Evolutionary conservation across 2,329 filamentous ascomycete species (phyloP), one percentile per base, ranked within the genome.

Genomic region (Aspergillus melleus): DNA sequence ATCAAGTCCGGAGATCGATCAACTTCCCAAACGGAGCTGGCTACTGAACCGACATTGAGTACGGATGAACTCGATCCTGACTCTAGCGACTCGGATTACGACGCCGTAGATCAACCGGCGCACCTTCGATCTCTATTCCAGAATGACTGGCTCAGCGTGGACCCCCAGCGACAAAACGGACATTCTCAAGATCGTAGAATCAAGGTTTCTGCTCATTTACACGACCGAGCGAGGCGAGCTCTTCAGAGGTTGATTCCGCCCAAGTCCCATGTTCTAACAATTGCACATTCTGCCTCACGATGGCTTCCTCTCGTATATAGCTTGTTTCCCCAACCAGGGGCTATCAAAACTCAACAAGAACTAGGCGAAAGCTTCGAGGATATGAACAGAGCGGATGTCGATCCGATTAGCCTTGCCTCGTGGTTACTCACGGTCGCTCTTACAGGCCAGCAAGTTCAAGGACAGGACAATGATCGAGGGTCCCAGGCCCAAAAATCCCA

Each of bases 141-240:
- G 19, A 66, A 66, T 46, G 61, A 66, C 32, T 65, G 61, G 59
- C 47, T 66, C 4, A 66, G 59, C n/a, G 60, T 61, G 8, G 61
- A 65, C 32, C 51, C 57, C 1, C 20, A 39, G 12, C 59, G 54
- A 12, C 50, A 59, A 8, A 39, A 59, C 12, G 47, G 58, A 5
- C 61, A 60, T 12, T 20, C 20, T 3, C 52, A 59, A 32, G 58
- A 61, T 6, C 55, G 61, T 2, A 50, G 56, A 30, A 47, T 19
- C 3, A 65, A 55, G 22, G 50, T 29, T 9, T 61, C 56, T 8
- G 47, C 55, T 2, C 58, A 62, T n/a, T 39, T 66, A 3, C 16
- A 42, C 2, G 49, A 61, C 2, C 29, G 47, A 4, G 56, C 58
- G 14, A 57, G 64, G 36, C 63, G 57, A 4, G 36, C 39, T 4